Base-by-base conservation (phyloP, 805 yeast genomes). In the Yarrowia yakushimensis region DNA sequence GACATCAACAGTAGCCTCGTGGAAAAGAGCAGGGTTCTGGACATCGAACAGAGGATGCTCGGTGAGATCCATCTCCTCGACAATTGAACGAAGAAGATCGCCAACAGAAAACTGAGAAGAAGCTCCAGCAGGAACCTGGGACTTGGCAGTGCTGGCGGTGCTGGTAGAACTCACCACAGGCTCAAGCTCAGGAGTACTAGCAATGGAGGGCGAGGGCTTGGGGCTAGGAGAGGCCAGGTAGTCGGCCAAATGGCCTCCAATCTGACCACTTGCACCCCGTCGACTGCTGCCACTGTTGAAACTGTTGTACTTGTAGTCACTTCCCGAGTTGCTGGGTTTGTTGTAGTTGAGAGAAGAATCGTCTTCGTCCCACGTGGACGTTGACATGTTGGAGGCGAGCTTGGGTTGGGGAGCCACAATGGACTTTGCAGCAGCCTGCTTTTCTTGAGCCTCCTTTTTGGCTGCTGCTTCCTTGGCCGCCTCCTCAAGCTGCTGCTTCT, bases 221-320 rank as follows among this genome's bases (percentile, higher is more conserved):
- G 59, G 59, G n/a, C 59, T 52, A 11, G 59, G 59, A 25, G 59
- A 52, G 7, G 59, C 59, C 17, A 52, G 34, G 18, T 52, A 52
- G 33, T 52, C 59, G 1, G 59, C 59, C 3, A 52, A 25, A 3
- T 52, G 59, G 17, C 59, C 59, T n/a, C 59, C 59, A 25, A 52
- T 52, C 25, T 52, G 59, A 11, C 59, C 59, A 25, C 31, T 25
- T 8, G 43, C 43, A n/a, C 43, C 43, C 2, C 43, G 43, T 13
- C 59, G 59, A 3, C 39, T 33, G 43, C 36, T 52, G 17, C 33
- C 18, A 18, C 43, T 52, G 55, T 45, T 45, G 31, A 13, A 34
- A 10, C 41, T 48, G 41, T 52, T 52, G 43, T 8, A 52, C 33
- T 25, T 52, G 25, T 52, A 22, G 33, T 52, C 30, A n/a, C 36